These are phyloP conservation scores for Prinsepia uniflora DNA, from an alignment of 306 rosid species.

Conservation along the genomic window DNA sequence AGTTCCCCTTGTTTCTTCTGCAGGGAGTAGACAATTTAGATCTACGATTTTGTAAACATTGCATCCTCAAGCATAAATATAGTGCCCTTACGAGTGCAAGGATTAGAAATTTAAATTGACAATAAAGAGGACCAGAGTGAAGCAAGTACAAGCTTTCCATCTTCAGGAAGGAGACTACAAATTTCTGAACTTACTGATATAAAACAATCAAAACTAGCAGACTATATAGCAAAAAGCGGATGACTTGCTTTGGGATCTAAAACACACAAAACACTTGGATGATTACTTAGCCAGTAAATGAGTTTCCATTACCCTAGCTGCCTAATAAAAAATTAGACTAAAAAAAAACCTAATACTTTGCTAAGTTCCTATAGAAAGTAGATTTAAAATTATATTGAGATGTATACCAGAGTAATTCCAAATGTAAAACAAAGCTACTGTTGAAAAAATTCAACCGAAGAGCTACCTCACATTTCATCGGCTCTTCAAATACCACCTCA, in stretches of 20 bases:
- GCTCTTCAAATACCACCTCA: not conserved
- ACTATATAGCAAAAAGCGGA: not conserved
- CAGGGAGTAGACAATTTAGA: not conserved
- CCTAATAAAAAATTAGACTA: not conserved
- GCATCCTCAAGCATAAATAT: not conserved
- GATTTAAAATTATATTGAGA: not conserved
- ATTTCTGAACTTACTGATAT: not conserved
- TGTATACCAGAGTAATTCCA: not conserved
- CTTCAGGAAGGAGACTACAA: not conserved
- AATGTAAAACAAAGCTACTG: not conserved
- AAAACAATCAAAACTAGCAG: not conserved
- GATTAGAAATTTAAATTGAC: not conserved
- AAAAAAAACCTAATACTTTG: not conserved
- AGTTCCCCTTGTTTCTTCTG: not conserved
- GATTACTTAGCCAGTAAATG: not conserved
- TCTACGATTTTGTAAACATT: not conserved
- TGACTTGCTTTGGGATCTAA: not conserved
- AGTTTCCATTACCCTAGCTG: not conserved
- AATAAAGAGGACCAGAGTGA: not conserved
- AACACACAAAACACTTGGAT: not conserved
- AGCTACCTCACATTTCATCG: not conserved
- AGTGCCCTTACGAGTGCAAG: not conserved
- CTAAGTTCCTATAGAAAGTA: not conserved
- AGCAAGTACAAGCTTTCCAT: not conserved
- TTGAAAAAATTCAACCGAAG: not conserved